Evolutionary conservation across 176 grass and related monocot species (phyloP).

Genomic region (Avena insularis): DNA sequence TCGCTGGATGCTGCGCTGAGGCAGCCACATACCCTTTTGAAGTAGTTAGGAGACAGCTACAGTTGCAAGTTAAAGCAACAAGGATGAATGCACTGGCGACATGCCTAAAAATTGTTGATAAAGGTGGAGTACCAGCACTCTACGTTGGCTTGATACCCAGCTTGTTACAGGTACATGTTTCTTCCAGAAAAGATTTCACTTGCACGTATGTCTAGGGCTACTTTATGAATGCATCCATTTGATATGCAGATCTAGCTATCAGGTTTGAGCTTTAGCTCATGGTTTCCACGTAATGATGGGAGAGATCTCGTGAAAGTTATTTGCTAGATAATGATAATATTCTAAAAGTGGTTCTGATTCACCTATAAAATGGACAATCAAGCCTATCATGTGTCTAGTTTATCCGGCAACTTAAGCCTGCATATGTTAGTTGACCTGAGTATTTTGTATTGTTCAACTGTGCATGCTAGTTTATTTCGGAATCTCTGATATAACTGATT

Average conservation of each 20-base stretch:
- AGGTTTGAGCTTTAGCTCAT: background rate
- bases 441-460: background rate
- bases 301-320: conserved; percentile 18
- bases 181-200: conserved; percentile 17
- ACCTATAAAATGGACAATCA: background rate
- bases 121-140: conserved; percentile 90
- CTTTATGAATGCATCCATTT: conserved; percentile 6
- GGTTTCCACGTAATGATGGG: background rate
- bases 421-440: background rate
- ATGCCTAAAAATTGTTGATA: conserved; percentile 86
- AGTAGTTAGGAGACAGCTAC: conserved; percentile 90
- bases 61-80: conserved; percentile 89
- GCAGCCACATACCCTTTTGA: conserved; percentile 95
- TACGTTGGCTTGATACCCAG: conserved; percentile 97
- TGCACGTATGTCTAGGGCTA: conserved; percentile 14
- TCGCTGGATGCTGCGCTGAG: conserved; percentile 92
- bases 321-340: background rate
- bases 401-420: background rate
- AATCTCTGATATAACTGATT: conserved; percentile 4
- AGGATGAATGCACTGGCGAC: conserved; percentile 92
- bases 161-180: conserved; percentile 82
- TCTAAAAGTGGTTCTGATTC: conserved; percentile 9
- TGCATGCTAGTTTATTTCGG: conserved; percentile 8
- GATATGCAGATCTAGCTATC: background rate
- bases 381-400: background rate